Evolutionary conservation across 208 protist species (phyloP).

Genomic region (Wallacemonas sp.): DNA sequence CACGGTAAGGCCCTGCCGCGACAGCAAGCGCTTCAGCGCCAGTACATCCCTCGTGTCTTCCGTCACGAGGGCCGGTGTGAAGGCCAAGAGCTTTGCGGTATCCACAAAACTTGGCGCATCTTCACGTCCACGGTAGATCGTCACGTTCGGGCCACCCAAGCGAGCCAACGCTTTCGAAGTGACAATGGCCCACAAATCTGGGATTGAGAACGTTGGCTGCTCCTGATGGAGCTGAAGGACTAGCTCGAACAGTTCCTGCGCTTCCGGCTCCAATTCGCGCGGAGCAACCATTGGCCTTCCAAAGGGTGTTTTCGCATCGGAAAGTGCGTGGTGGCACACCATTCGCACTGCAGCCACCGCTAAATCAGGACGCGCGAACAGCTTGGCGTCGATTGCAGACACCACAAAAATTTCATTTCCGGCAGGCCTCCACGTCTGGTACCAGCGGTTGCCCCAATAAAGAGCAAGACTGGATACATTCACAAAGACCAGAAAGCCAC

Average conservation of each 20-base stretch:
- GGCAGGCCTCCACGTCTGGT: conserved; percentile 63
- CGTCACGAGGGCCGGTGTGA: conserved; percentile 36
- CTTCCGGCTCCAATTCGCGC: conserved; percentile 41
- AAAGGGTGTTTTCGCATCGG: conserved; percentile 74
- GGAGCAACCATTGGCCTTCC: conserved; percentile 80
- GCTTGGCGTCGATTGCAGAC: conserved; percentile 51
- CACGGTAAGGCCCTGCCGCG: conserved; percentile 60
- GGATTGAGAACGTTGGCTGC: conserved; percentile 67
- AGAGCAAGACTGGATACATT: conserved; percentile 49
- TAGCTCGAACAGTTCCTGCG: conserved; percentile 69
- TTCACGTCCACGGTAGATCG: conserved; percentile 49
- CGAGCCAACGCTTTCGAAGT: conserved; percentile 69
- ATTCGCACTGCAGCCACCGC: conserved; percentile 77
- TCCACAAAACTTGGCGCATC: conserved; percentile 26
- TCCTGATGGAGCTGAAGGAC: conserved; percentile 58
- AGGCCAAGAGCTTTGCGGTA: conserved; percentile 26
- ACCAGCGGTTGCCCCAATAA: conserved; percentile 69
- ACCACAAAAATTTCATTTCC: conserved; percentile 68
- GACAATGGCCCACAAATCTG: conserved; percentile 81
- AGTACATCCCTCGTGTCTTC: conserved; percentile 68
- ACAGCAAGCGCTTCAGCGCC: conserved; percentile 71
- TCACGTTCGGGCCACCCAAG: conserved; percentile 72
- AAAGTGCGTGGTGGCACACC: conserved; percentile 71
- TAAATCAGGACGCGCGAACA: conserved; percentile 80
- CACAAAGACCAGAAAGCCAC: conserved; percentile 67